phyloP scores from a whole-genome alignment of 2,329 filamentous ascomycete species.

The Myriosclerotinia scirpicola region DNA sequence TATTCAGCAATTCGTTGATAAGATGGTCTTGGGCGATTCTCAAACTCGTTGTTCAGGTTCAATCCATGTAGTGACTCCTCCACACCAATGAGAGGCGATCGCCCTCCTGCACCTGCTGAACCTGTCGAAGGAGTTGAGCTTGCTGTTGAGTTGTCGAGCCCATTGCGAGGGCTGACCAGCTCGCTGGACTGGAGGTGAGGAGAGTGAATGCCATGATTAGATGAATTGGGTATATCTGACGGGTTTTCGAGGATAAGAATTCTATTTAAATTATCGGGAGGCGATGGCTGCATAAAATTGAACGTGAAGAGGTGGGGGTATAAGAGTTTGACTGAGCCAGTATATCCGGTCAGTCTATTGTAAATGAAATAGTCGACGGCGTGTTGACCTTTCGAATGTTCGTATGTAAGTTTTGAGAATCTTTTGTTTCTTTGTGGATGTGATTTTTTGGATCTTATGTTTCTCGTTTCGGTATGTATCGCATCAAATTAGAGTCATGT shows the following conservation, averaged over 20 bases:
- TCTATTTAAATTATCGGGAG: slow-evolving; percentile 48
- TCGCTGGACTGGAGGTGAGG: slow-evolving; percentile 45
- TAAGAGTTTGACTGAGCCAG: slow-evolving; percentile 40
- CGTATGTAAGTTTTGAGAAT: not conserved
- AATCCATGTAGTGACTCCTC: slow-evolving; percentile 54
- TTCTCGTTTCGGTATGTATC: slow-evolving; percentile 12
- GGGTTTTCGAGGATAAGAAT: slow-evolving; percentile 44
- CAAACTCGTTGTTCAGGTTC: slow-evolving; percentile 44
- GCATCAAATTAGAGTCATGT: slow-evolving; percentile 1
- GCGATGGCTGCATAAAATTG: slow-evolving; percentile 66
- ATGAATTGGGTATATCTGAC: slow-evolving; percentile 40
- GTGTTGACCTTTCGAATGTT: slow-evolving; percentile 22
- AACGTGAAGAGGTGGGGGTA: slow-evolving; percentile 35
- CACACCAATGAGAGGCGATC: slow-evolving; percentile 44
- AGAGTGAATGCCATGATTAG: slow-evolving; percentile 59
- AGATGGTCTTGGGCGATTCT: slow-evolving; percentile 37
- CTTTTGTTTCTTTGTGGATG: not conserved
- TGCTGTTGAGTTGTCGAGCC: slow-evolving; percentile 24
- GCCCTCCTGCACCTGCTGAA: slow-evolving; percentile 17
- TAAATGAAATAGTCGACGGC: slow-evolving; percentile 20
- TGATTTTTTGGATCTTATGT: not conserved
- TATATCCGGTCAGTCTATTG: slow-evolving; percentile 39
- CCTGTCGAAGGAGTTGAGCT: slow-evolving; percentile 33
- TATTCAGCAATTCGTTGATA: slow-evolving; percentile 57
- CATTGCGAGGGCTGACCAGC: slow-evolving; percentile 41